Conservation (phyloP, 1,284 basidiomycete species). For the Ceratobasidium sp. region DNA sequence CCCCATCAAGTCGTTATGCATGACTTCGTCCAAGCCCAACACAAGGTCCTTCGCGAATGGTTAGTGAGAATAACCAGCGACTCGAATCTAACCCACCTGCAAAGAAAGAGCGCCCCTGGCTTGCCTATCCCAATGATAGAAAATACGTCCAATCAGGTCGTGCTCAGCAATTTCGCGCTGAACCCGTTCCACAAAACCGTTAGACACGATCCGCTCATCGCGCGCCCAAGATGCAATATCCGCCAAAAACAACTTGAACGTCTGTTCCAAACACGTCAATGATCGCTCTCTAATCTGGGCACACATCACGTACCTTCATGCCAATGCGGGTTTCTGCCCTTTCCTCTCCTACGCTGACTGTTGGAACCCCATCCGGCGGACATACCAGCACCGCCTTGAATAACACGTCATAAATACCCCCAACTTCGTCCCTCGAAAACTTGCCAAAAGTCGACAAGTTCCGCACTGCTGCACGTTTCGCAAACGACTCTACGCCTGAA, state of each 20-base stretch:
- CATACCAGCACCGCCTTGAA: conserved; percentile 89
- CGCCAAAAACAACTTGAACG: conserved; percentile 91
- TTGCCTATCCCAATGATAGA: conserved; percentile 91
- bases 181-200: conserved; percentile 87
- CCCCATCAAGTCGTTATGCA: conserved; percentile 97
- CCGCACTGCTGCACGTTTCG: conserved; percentile 93
- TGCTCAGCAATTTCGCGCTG: conserved; percentile 86
- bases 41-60: conserved; percentile 80
- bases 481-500: conserved; percentile 94
- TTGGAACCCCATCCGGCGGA: conserved; percentile 68
- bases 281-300: background rate
- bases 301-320: conserved; percentile 57
- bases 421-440: conserved; percentile 92
- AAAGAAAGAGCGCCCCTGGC: conserved; percentile 86
- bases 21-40: conserved; percentile 88
- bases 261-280: conserved; percentile 58
- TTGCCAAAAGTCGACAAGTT: conserved; percentile 87
- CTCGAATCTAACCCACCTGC: conserved; percentile 67
- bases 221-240: conserved; percentile 97
- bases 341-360: conserved; percentile 63
- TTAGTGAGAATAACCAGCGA: conserved; percentile 33
- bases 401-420: conserved; percentile 90
- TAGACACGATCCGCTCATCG: conserved; percentile 92
- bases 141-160: conserved; percentile 84
- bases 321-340: conserved; percentile 92